Evolutionary conservation across 495 filamentous ascomycete species (phyloP).

Genomic region (Trypethelium eluteriae): DNA sequence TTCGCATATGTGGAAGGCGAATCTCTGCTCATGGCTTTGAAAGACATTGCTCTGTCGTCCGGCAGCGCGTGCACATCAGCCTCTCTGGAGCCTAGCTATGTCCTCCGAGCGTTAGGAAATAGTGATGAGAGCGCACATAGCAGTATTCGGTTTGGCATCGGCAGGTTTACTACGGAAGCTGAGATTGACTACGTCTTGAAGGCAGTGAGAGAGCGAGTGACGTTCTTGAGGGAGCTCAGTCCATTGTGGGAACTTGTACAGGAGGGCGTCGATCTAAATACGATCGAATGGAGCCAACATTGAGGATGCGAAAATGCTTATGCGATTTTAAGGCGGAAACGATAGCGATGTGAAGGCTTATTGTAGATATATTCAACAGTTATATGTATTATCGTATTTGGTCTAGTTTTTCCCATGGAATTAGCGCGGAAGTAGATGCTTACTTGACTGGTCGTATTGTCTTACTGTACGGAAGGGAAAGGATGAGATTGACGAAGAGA

Average conservation of each 20-base stretch:
- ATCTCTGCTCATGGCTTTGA: slow-evolving; percentile 94
- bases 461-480: too few relatives aligned
- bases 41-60: slow-evolving; percentile 94
- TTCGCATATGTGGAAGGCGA: slow-evolving; percentile 98
- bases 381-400: neutral
- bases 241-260: slow-evolving; percentile 98
- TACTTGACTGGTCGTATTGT: too few relatives aligned
- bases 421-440: too few relatives aligned
- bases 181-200: slow-evolving; percentile 98
- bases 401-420: neutral
- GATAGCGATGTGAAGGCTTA: neutral
- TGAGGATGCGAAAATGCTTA: slow-evolving; percentile 35
- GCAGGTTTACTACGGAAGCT: slow-evolving; percentile 85
- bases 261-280: slow-evolving; percentile 89
- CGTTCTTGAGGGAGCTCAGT: slow-evolving; percentile 88
- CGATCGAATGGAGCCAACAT: slow-evolving; percentile 97
- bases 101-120: slow-evolving; percentile 84
- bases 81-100: slow-evolving; percentile 92
- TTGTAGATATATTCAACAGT: neutral
- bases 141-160: slow-evolving; percentile 95
- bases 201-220: slow-evolving; percentile 81
- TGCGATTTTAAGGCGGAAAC: neutral
- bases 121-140: slow-evolving; percentile 97
- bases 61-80: slow-evolving; percentile 96
- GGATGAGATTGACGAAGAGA: too few relatives aligned